Conservation (phyloP, 805 yeast genomes). For the Myxozyma geophila region DNA sequence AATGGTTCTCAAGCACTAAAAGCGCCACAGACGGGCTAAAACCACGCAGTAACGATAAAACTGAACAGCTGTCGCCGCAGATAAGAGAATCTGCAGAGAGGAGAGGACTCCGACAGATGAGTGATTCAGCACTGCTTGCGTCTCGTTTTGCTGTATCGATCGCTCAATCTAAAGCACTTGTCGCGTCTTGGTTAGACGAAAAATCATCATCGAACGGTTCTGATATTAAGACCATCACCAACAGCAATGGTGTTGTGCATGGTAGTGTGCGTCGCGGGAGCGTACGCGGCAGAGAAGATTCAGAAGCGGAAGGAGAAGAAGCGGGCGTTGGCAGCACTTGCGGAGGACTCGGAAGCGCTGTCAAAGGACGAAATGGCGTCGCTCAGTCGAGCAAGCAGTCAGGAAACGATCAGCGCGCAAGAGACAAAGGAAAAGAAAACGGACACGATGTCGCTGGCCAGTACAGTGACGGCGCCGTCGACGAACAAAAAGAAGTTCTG, state of each 20-base stretch:
- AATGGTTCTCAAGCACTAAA: too few species aligned
- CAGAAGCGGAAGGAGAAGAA: constrained; percentile 9
- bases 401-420: constrained; percentile 4
- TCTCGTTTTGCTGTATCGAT: constrained; percentile 42
- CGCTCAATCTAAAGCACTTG: constrained; percentile 35
- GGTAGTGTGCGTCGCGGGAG: constrained; percentile 11
- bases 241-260: constrained; percentile 13
- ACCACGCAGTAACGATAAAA: neutral
- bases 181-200: constrained; percentile 39
- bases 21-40: neutral
- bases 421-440: constrained; percentile 4
- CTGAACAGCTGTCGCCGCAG: neutral
- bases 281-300: neutral
- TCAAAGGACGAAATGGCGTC: neutral
- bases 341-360: neutral
- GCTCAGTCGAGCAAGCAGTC: neutral
- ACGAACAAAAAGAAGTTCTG: constrained; percentile 4
- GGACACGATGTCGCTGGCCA: constrained; percentile 11
- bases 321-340: neutral
- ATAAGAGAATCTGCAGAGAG: neutral
- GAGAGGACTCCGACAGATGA: neutral
- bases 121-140: constrained; percentile 31
- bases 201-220: neutral
- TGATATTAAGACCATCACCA: neutral
- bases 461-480: neutral